These are phyloP conservation scores for Hyaloscypha finlandica DNA, from an alignment of 495 filamentous ascomycete species.

Conservation along the genomic window DNA sequence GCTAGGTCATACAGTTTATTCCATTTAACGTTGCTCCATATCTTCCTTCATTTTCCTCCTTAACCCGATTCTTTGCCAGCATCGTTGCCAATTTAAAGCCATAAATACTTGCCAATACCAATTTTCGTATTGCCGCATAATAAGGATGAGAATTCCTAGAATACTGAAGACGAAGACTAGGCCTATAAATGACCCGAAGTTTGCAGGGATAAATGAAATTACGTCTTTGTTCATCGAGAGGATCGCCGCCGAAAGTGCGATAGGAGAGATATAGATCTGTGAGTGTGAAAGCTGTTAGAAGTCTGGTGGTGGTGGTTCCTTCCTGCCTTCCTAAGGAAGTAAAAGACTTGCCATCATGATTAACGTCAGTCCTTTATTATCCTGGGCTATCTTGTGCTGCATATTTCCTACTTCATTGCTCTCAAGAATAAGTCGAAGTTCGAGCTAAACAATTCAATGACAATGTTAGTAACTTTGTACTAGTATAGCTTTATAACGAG, in stretches of 20 bases:
- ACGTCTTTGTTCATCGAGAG: background rate
- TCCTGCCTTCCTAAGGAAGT: background rate
- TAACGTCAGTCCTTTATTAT: background rate
- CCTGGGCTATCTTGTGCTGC: conserved; percentile 9
- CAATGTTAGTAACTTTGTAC: background rate
- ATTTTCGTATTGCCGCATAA: background rate
- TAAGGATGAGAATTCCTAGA: background rate
- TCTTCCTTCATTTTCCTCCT: background rate
- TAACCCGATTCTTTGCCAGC: background rate
- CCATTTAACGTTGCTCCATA: background rate
- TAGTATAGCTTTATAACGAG: background rate
- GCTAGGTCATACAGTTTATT: background rate
- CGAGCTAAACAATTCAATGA: background rate
- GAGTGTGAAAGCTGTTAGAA: conserved; percentile 2
- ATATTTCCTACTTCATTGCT: background rate
- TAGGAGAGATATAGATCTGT: conserved; percentile 5
- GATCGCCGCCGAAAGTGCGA: background rate
- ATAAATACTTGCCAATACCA: conserved; percentile 4
- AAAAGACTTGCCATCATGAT: conserved; percentile 7
- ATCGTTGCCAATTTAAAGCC: background rate
- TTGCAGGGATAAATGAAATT: conserved; percentile 4
- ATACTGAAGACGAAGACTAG: background rate
- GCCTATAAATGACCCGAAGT: background rate
- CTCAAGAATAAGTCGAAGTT: conserved; percentile 8
- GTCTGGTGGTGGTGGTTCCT: background rate